phyloP scores from a whole-genome alignment of 805 yeast species.

The Ogataea paradorogensis region DNA sequence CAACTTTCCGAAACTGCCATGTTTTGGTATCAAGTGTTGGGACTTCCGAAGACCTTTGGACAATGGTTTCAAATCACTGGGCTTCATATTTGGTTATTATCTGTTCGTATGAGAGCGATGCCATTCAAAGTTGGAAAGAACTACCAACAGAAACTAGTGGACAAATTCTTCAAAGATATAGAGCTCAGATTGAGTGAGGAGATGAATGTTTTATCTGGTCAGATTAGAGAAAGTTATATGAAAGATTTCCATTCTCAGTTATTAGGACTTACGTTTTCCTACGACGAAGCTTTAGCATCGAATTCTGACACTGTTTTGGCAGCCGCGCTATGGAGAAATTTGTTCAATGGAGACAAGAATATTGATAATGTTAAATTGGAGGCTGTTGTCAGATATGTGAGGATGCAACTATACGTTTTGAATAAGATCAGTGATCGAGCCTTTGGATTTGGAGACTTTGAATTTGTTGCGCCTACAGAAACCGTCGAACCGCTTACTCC shows the following conservation, averaged over 20 bases:
- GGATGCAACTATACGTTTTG: slow-evolving; percentile 85
- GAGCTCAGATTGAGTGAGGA: slow-evolving; percentile 83
- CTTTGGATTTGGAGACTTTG: slow-evolving; percentile 86
- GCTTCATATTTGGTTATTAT: slow-evolving; percentile 89
- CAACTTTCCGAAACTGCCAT: slow-evolving; percentile 68
- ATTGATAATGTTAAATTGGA: slow-evolving; percentile 82
- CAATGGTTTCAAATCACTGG: slow-evolving; percentile 94
- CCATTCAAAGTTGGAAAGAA: slow-evolving; percentile 85
- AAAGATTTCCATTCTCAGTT: slow-evolving; percentile 89
- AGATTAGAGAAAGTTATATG: slow-evolving; percentile 80
- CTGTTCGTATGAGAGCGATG: slow-evolving; percentile 94
- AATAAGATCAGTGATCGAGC: slow-evolving; percentile 86
- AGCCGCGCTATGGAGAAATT: slow-evolving; percentile 83
- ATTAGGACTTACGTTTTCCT: slow-evolving; percentile 83
- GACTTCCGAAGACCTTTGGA: slow-evolving; percentile 82
- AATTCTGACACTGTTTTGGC: slow-evolving; percentile 72
- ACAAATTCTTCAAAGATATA: slow-evolving; percentile 84
- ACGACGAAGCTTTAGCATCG: slow-evolving; percentile 86
- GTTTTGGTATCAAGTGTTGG: slow-evolving; percentile 82
- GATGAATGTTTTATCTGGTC: slow-evolving; percentile 75
- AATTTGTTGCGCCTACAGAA: slow-evolving; percentile 78
- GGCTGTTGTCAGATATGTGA: slow-evolving; percentile 83
- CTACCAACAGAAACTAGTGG: slow-evolving; percentile 89
- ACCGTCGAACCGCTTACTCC: slow-evolving; percentile 68
- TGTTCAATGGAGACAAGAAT: slow-evolving; percentile 80